Evolutionary conservation across 768 basidiomycete genomes (phyloP), one percentile per base, ranked within the genome.

Genomic region (Naematelia aurantialba): DNA sequence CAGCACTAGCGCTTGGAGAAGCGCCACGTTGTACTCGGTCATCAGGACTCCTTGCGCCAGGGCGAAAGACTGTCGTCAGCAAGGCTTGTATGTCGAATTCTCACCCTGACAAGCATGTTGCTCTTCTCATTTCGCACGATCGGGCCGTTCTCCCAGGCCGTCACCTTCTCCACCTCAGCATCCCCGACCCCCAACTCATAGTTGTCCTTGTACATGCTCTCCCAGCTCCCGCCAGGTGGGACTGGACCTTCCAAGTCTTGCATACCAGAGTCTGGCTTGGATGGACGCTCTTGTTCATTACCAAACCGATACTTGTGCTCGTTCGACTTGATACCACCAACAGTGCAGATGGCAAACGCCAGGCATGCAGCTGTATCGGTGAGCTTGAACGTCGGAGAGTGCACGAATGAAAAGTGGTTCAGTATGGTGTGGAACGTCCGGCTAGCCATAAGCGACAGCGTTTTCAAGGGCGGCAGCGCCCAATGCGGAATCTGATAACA

Each of bases 291-390:
- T 17, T 27, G 24, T n/a, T 12, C 2, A 17, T 17, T 22, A 19
- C 19, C 11, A n/a, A 22, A 19, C 30, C n/a, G 42, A 19, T 51
- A 61, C 21, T 30, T 34, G 21, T 53, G 55, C 5, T 26, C 14
- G 21, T 51, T 45, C 4, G 62, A 60, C 29, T 56, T 44, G 17
- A 73, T 65, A 1, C 66, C 69, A 12, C 79, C 79, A 21, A 78
- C 64, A 5, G 78, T 76, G 56, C 78, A 78, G 34, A 79, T 74
- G 11, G 78, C 74, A 56, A 80, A 80, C 4, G 76, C 76, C 1
- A 78, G 65, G 54, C 73, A 78, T 12, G 67, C 73, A 4, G 77
- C 70, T 1, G 74, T 67, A 30, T 76, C 69, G 52, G 60, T 59
- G 21, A 80, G 62, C 13, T 61, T 58, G 68, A 80, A 79, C 1